Percentiles rank a stretch among this genome's conserved stretches.
Conservation (phyloP, 2,329 filamentous ascomycete genomes). For the Talaromyces pinophilus region DNA sequence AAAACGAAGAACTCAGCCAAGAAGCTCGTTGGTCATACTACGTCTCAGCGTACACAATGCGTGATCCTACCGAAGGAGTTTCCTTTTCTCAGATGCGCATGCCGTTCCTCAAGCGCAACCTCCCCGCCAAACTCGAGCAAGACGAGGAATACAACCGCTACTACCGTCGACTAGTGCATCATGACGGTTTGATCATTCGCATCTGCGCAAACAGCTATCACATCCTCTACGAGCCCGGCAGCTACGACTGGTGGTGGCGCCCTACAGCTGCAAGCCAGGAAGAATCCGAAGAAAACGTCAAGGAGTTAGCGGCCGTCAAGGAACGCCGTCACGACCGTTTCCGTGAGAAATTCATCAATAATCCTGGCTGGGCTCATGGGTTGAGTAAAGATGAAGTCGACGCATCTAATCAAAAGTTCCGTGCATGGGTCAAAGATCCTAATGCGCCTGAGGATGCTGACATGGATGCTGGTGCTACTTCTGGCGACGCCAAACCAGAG, state of each 20-base stretch:
- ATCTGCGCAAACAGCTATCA: slow-evolving; percentile 78
- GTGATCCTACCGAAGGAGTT: slow-evolving; percentile 84
- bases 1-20: slow-evolving; percentile 66
- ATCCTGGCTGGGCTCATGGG: slow-evolving; percentile 54
- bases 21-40: slow-evolving; percentile 87
- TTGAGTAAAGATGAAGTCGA: slow-evolving; percentile 54
- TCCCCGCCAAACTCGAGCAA: slow-evolving; percentile 63
- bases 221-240: slow-evolving; percentile 72
- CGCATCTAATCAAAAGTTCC: slow-evolving; percentile 50
- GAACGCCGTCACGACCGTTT: slow-evolving; percentile 52
- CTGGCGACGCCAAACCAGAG: neutral
- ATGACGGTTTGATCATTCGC: slow-evolving; percentile 69
- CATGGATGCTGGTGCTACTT: neutral
- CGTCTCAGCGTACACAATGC: slow-evolving; percentile 84
- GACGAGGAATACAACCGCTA: slow-evolving; percentile 63
- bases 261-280: slow-evolving; percentile 34
- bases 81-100: slow-evolving; percentile 65
- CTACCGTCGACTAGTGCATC: slow-evolving; percentile 56
- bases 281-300: slow-evolving; percentile 37
- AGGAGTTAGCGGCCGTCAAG: slow-evolving; percentile 38
- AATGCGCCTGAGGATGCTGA: slow-evolving; percentile 27
- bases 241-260: slow-evolving; percentile 70
- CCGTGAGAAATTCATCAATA: slow-evolving; percentile 55
- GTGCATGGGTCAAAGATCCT: slow-evolving; percentile 47
- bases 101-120: slow-evolving; percentile 70